Evolutionary conservation across 768 basidiomycete genomes (phyloP).

Genomic region (Tylopilus sp.): DNA sequence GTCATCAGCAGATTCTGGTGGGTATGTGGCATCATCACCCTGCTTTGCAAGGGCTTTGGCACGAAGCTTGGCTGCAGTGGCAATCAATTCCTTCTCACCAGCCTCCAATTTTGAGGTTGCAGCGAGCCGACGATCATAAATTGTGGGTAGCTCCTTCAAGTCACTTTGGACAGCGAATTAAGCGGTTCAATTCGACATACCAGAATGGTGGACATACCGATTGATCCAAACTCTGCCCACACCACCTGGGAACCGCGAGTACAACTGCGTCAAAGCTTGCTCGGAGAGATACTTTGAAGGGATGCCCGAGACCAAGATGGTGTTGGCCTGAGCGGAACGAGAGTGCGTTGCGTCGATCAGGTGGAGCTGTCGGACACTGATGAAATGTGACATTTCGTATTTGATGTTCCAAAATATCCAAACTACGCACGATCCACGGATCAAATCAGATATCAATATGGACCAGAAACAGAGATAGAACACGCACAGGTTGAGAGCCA

Average conservation of each 20-base stretch:
- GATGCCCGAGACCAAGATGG: slow-evolving; percentile 88
- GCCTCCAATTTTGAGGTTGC: slow-evolving; percentile 81
- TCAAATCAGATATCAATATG: neutral
- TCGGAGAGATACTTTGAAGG: slow-evolving; percentile 76
- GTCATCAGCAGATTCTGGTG: slow-evolving; percentile 21
- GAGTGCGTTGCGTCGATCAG: slow-evolving; percentile 74
- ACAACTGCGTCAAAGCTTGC: slow-evolving; percentile 60
- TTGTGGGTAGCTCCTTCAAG: slow-evolving; percentile 80
- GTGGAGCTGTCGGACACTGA: slow-evolving; percentile 76
- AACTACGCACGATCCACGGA: slow-evolving; percentile 36
- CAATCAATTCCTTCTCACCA: slow-evolving; percentile 77
- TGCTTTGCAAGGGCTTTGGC: slow-evolving; percentile 49
- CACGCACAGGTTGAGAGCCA: slow-evolving; percentile 76
- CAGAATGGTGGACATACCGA: slow-evolving; percentile 41
- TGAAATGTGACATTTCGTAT: slow-evolving; percentile 75
- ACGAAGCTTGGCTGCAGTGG: slow-evolving; percentile 71
- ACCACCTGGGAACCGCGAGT: slow-evolving; percentile 85
- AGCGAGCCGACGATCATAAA: slow-evolving; percentile 70
- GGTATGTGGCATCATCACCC: slow-evolving; percentile 22
- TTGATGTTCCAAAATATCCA: slow-evolving; percentile 87
- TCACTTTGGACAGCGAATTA: slow-evolving; percentile 42
- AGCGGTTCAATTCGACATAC: neutral
- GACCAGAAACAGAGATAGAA: neutral
- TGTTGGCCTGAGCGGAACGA: slow-evolving; percentile 80
- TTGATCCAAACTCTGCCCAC: slow-evolving; percentile 92